phyloP scores from a whole-genome alignment of 2,329 filamentous ascomycete genomes.

The Trichoderma koningii region DNA sequence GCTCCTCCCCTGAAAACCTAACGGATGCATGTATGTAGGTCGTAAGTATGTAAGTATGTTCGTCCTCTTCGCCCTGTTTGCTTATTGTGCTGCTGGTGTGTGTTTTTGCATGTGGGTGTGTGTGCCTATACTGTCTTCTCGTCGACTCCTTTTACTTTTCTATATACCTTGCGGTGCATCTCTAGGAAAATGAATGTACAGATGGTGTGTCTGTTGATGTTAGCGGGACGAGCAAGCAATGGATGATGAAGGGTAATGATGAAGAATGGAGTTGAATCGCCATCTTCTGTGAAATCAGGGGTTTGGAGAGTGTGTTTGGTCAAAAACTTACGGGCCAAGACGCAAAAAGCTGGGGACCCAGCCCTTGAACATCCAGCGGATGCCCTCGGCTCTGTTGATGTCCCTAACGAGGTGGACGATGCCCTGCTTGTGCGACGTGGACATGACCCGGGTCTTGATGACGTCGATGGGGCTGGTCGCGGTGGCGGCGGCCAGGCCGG shows the following conservation, averaged over 20 bases:
- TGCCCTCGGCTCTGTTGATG: slow-evolving; percentile 70
- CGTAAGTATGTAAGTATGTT: not conserved
- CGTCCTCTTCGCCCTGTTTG: not conserved
- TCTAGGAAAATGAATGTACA: slow-evolving; percentile 86
- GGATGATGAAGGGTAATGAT: no score
- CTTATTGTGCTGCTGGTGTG: not conserved
- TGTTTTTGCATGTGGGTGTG: no score
- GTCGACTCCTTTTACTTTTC: slow-evolving; percentile 50
- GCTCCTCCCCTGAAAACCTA: not conserved
- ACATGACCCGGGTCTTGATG: slow-evolving; percentile 88
- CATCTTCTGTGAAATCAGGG: no score
- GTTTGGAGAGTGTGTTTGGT: not conserved
- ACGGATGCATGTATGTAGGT: no score
- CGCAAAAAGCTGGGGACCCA: slow-evolving; percentile 78
- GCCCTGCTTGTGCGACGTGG: slow-evolving; percentile 53
- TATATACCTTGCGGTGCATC: slow-evolving; percentile 79
- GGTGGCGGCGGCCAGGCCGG: slow-evolving; percentile 81
- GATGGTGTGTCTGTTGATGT: slow-evolving; percentile 67
- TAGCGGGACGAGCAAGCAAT: not conserved
- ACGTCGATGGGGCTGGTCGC: slow-evolving; percentile 85
- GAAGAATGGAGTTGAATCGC: not conserved
- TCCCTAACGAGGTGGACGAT: slow-evolving; percentile 64
- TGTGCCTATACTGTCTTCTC: slow-evolving; percentile 29
- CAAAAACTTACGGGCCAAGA: slow-evolving; percentile 60
- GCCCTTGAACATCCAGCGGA: slow-evolving; percentile 84